Percentiles rank a stretch among this genome's conserved stretches.
phyloP scores from a whole-genome alignment of 1,139 yeast species.

The Williopsis jadinii region DNA sequence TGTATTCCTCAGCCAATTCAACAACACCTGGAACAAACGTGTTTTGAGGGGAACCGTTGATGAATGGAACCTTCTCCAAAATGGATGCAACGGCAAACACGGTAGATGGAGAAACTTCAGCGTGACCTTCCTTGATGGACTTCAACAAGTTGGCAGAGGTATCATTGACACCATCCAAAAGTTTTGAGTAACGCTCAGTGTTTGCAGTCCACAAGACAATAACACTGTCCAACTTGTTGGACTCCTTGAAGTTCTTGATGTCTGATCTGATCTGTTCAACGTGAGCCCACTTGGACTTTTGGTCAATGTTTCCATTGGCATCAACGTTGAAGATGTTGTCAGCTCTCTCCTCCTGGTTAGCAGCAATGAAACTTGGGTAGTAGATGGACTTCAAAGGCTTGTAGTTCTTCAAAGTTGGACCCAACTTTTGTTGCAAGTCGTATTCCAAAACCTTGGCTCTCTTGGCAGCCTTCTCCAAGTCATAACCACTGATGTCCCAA shows the following conservation, averaged over 20 bases:
- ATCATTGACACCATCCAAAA: constrained; percentile 77
- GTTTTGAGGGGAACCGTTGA: constrained; percentile 96
- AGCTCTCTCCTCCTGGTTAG: constrained; percentile 89
- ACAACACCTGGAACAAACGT: constrained; percentile 94
- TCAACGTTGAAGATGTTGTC: constrained; percentile 70
- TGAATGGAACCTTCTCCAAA: constrained; percentile 80
- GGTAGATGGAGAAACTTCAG: constrained; percentile 86
- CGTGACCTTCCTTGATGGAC: constrained; percentile 71
- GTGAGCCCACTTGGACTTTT: constrained; percentile 77
- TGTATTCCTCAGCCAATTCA: constrained; percentile 76
- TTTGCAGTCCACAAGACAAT: constrained; percentile 96
- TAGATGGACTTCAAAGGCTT: constrained; percentile 80
- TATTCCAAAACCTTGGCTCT: constrained; percentile 85
- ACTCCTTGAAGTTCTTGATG: constrained; percentile 68
- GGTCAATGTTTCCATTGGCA: constrained; percentile 42
- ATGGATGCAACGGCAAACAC: constrained; percentile 90
- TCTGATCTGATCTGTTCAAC: constrained; percentile 83
- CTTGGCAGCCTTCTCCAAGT: constrained; percentile 72
- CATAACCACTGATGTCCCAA: constrained; percentile 81
- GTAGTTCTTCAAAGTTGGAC: constrained; percentile 53
- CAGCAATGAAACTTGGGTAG: constrained; percentile 95
- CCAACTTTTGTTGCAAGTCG: constrained; percentile 73
- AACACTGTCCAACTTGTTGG: constrained; percentile 75
- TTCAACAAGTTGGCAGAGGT: constrained; percentile 73
- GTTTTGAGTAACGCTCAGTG: constrained; percentile 87